A percentile compares a stretch with the other conserved stretches of the same genome.
Evolutionary conservation across 2,329 filamentous ascomycete species (phyloP).

Genomic region (Aaosphaeria arxii): DNA sequence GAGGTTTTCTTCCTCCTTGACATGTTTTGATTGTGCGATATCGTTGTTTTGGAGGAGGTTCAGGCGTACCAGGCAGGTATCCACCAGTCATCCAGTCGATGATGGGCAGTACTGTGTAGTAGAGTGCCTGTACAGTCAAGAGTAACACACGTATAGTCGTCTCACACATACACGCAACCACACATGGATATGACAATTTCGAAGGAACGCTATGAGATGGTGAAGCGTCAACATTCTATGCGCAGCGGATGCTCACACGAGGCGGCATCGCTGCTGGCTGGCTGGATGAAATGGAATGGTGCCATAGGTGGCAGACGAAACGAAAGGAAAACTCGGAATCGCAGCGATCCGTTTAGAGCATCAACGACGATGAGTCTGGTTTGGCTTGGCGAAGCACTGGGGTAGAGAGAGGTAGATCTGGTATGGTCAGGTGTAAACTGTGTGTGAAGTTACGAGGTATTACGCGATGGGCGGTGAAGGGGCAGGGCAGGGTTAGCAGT

Average conservation of each 20-base stretch:
- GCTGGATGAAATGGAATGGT: no score
- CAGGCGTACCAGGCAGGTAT: neutral
- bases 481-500: no score
- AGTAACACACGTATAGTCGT: no score
- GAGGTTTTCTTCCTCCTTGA: no score
- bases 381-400: no score
- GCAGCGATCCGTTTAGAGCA: slow-evolving; percentile 29
- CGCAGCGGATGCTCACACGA: slow-evolving; percentile 7
- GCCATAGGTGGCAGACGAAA: slow-evolving; percentile 33
- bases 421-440: no score
- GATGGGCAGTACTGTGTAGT: no score
- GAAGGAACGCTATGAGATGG: neutral
- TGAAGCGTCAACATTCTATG: neutral
- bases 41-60: neutral
- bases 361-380: slow-evolving; percentile 19
- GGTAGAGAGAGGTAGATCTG: no score
- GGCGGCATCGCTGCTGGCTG: slow-evolving; percentile 11
- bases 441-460: no score
- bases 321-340: slow-evolving; percentile 24
- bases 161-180: neutral
- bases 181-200: neutral
- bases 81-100: neutral
- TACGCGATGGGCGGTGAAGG: no score
- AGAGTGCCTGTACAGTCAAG: no score
- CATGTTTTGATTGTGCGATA: no score